Evolutionary conservation across 805 yeast genomes (phyloP).

Genomic region (Metschnikowia drakensbergensis): DNA sequence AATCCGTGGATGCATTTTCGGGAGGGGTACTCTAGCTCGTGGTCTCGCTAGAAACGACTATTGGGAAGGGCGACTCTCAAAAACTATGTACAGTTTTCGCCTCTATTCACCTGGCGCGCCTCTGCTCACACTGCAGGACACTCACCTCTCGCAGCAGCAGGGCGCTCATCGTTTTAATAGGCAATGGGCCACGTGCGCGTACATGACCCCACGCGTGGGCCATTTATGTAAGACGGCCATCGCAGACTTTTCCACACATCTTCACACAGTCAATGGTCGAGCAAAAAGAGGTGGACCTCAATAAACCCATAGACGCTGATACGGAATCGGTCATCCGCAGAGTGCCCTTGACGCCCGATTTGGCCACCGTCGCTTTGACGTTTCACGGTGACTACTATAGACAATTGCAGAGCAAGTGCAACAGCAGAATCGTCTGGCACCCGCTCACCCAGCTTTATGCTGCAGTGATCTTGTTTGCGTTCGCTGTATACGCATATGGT

Average conservation of each 20-base stretch:
- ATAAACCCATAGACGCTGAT: constrained; percentile 50
- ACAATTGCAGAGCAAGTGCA: constrained; percentile 45
- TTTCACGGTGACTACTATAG: constrained; percentile 60
- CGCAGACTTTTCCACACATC: constrained; percentile 1
- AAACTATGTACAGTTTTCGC: background rate
- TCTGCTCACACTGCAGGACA: too few species aligned
- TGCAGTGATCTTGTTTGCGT: constrained; percentile 8
- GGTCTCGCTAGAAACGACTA: too few species aligned
- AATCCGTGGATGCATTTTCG: too few species aligned
- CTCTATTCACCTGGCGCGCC: too few species aligned
- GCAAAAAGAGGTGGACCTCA: constrained; percentile 52
- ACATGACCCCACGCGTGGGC: constrained; percentile 1
- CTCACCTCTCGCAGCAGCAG: background rate
- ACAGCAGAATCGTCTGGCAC: constrained; percentile 44
- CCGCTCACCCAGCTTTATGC: constrained; percentile 32
- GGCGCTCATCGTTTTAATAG: background rate
- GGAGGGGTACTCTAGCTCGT: too few species aligned
- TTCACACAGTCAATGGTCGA: constrained; percentile 25
- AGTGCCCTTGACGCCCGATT: constrained; percentile 50
- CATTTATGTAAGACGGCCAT: background rate
- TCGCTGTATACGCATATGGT: constrained; percentile 21
- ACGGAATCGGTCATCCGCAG: constrained; percentile 52
- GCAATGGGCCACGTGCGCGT: constrained; percentile 4
- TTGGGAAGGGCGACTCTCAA: too few species aligned
- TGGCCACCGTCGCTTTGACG: constrained; percentile 56